Base-by-base conservation (phyloP, 441 rosid species). In the Pelargonium cotyledonis region DNA sequence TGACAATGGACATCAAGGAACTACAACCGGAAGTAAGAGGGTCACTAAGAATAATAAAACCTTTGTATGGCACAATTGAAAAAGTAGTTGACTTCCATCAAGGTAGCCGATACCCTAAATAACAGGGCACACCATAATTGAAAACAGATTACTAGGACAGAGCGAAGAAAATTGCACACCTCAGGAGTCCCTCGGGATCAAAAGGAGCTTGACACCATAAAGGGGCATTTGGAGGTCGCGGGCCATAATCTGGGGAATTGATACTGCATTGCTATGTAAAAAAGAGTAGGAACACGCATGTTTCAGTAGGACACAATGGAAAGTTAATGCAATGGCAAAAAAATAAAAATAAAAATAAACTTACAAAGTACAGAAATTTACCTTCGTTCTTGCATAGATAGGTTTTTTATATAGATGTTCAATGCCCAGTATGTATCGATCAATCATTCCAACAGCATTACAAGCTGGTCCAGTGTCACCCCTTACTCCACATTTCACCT, bases 151-250 rank as follows among this genome's bases (percentile, higher is more conserved):
- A 51, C 5, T 21, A 51, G 58, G 6, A 11, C n/a, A 49, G 23
- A n/a, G 66, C 38, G 51, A 70, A 35, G 46, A 21, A 40, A 66
- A 65, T 8, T 65, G 5, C 21, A 63, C 62, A 89, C 96, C 98
- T 88, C 76, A 92, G 65, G 29, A 92, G 85, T 43, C 96, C 98
- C 84, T 92, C 98, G 0, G 96, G 96, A 75, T 92, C 96, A 72
- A 88, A 92, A 31, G 98, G 96, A 68, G 96, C 96, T 79, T 85
- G 90, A 78, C 96, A 92, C 98, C 98, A 92, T 68, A 90, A 74
- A 72, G 98, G 95, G 67, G 98, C 93, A 68, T 81, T 78, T 35
- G 76, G 80, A 63, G 96, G 98, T 65, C 81, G 73, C 3, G 91
- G 88, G 23, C 96, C 95, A 68, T 80, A 71, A 55, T 76, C 81